These are phyloP conservation scores for Malus hybrid DNA, from an alignment of 331 rosid genomes.

Conservation along the genomic window DNA sequence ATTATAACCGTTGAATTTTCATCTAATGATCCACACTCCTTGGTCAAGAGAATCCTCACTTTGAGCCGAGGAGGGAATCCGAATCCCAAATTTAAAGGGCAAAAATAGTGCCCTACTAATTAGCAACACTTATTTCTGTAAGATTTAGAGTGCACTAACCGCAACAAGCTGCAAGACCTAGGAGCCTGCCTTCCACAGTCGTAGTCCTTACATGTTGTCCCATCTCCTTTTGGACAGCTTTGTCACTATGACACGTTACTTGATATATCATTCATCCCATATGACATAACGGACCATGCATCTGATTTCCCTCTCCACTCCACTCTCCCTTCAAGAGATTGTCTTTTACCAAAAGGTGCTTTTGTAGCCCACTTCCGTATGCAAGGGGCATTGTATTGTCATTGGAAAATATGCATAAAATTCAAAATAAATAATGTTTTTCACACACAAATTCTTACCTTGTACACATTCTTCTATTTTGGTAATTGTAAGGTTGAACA, in stretches of 20 bases:
- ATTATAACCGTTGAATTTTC: too few species aligned
- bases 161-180: background rate
- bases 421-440: too few species aligned
- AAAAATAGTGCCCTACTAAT: background rate
- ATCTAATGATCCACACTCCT: too few species aligned
- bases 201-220: slow-evolving; percentile 21
- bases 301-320: slow-evolving; percentile 6
- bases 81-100: too few species aligned
- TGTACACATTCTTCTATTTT: too few species aligned
- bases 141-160: background rate
- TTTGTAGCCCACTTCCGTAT: slow-evolving; percentile 4
- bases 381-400: slow-evolving; percentile 2
- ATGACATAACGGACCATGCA: background rate
- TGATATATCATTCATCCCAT: background rate
- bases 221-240: slow-evolving; percentile 16
- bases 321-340: slow-evolving; percentile 26
- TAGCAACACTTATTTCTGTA: background rate
- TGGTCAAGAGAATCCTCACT: too few species aligned
- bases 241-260: slow-evolving; percentile 15
- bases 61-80: too few species aligned
- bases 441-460: too few species aligned
- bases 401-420: background rate
- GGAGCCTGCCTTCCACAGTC: background rate
- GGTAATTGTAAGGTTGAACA: too few species aligned
- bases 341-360: slow-evolving; percentile 27